phyloP scores from a whole-genome alignment of 768 basidiomycete genomes.

The Suillus subaureus region DNA sequence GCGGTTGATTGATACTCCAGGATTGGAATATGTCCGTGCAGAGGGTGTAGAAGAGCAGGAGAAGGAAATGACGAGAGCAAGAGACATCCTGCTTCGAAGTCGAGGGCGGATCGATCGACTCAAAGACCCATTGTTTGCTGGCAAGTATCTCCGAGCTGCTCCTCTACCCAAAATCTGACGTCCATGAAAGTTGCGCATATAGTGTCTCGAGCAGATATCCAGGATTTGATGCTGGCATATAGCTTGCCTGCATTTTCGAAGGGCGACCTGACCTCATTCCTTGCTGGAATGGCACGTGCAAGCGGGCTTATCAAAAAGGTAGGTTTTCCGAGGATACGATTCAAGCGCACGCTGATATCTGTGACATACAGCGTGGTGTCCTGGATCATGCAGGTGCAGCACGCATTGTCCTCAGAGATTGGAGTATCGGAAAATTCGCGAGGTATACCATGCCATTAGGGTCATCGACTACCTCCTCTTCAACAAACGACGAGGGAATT shows the following conservation, averaged over 20 bases:
- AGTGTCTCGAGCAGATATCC: conserved; percentile 63
- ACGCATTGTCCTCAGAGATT: conserved; percentile 81
- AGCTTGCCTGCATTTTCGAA: conserved; percentile 76
- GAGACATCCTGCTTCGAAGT: conserved; percentile 78
- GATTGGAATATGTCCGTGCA: conserved; percentile 57
- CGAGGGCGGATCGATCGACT: conserved; percentile 83
- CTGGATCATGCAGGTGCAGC: conserved; percentile 76
- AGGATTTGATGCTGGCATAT: conserved; percentile 92
- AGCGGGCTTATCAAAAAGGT: conserved; percentile 81
- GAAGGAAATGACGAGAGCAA: conserved; percentile 37
- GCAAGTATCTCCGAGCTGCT: conserved; percentile 45
- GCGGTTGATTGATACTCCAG: conserved; percentile 85
- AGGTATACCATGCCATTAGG: conserved; percentile 66
- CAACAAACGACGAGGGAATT: conserved; percentile 45
- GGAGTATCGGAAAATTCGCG: conserved; percentile 73
- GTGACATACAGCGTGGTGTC: conserved; percentile 58
- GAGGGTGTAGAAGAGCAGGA: conserved; percentile 33
- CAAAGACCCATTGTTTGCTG: conserved; percentile 74
- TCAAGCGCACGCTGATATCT: conserved; percentile 13
- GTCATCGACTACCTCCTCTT: conserved; percentile 7
- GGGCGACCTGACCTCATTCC: conserved; percentile 71
- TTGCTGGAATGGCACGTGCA: conserved; percentile 75
- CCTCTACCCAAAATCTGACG: conserved; percentile 17
- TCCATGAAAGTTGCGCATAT: conserved; percentile 60
- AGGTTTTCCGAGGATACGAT: conserved; percentile 15